These are phyloP conservation scores for Podospora comata DNA, from an alignment of 495 filamentous ascomycete genomes.

Conservation along the genomic window DNA sequence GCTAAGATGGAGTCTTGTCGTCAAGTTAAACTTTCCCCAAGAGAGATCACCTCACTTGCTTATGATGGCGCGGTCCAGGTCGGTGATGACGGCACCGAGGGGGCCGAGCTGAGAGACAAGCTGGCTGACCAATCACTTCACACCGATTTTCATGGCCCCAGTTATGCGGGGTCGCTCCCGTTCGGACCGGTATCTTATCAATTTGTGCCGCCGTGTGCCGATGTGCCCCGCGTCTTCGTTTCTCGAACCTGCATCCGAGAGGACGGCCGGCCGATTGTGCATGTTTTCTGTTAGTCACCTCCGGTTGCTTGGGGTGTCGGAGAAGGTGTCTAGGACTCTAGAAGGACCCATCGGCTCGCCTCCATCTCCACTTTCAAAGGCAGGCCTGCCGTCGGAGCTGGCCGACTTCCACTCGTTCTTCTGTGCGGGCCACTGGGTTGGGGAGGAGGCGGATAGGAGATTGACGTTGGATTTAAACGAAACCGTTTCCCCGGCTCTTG, in stretches of 20 bases:
- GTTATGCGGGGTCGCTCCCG: conserved; percentile 5
- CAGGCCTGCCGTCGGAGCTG: conserved; percentile 20
- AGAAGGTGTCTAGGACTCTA: background rate
- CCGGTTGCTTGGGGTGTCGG: background rate
- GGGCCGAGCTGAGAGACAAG: background rate
- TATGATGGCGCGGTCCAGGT: conserved; percentile 18
- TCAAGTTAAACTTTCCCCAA: background rate
- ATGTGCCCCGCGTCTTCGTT: background rate
- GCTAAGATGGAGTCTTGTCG: background rate
- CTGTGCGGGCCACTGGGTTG: background rate
- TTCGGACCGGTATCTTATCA: conserved; percentile 10
- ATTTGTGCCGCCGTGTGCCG: background rate
- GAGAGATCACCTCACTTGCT: background rate
- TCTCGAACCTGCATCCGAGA: background rate
- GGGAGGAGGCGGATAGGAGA: background rate
- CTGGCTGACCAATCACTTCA: conserved; percentile 9
- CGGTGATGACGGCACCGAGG: conserved; percentile 27
- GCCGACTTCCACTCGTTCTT: conserved; percentile 22
- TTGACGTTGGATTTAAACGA: background rate
- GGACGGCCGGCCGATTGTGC: background rate
- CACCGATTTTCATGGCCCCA: conserved; percentile 5
- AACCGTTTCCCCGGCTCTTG: background rate
- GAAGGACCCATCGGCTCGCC: background rate
- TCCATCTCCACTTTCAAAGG: background rate
- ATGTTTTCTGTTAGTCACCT: conserved; percentile 4